phyloP scores from a whole-genome alignment of 805 yeast species.

The Saccharomycopsis lassenensis region DNA sequence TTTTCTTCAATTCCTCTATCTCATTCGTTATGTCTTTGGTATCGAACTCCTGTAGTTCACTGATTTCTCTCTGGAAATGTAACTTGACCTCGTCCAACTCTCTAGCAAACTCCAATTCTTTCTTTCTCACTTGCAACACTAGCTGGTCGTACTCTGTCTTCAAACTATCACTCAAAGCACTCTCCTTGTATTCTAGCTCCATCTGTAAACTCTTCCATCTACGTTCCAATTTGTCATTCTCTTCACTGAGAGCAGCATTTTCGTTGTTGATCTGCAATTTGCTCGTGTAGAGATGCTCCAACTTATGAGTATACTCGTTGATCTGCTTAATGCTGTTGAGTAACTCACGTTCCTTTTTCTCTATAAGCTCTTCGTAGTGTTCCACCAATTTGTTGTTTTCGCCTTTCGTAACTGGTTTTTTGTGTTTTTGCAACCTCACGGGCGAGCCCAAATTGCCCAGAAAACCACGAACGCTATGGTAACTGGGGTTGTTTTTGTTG shows the following conservation, averaged over 20 bases:
- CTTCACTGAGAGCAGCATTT: background rate
- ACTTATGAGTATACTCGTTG: background rate
- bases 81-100: background rate
- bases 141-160: background rate
- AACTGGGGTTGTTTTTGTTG: background rate
- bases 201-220: background rate
- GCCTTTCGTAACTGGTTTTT: background rate
- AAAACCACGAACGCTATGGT: background rate
- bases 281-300: conserved; percentile 8
- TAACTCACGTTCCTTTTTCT: conserved; percentile 2
- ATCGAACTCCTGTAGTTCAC: background rate
- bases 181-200: conserved; percentile 1
- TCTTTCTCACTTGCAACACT: background rate
- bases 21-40: no score
- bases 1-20: no score
- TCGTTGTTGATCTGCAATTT: conserved; percentile 2
- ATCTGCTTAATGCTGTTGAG: conserved; percentile 1
- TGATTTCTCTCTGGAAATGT: background rate
- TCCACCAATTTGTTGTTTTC: background rate
- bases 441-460: conserved; percentile 8
- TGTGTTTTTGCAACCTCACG: conserved; percentile 2
- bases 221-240: background rate
- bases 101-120: conserved; percentile 5
- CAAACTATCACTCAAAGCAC: no score
- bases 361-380: conserved; percentile 5